A percentile compares a stretch with the other conserved stretches of the same genome.
phyloP scores from a whole-genome alignment of 2,329 filamentous ascomycete species.

The Epichloe gansuensis region DNA sequence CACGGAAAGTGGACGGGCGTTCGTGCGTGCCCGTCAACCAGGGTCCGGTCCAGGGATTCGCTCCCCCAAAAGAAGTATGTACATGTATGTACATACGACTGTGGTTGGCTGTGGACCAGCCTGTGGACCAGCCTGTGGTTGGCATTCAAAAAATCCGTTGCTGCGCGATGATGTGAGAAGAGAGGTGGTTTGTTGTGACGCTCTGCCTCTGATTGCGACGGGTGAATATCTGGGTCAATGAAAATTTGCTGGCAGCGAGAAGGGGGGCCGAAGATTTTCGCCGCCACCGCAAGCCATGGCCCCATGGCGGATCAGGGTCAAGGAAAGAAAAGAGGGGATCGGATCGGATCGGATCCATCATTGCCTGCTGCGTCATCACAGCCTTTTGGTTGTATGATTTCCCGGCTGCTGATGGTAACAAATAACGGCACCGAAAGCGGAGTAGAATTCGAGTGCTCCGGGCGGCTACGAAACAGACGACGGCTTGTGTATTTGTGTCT shows the following conservation, averaged over 20 bases:
- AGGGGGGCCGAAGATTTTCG: background rate
- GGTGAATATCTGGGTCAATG: background rate
- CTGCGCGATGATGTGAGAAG: no score
- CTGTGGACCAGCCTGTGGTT: no score
- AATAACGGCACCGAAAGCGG: no score
- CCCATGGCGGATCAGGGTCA: background rate
- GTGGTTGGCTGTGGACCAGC: no score
- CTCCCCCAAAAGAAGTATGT: no score
- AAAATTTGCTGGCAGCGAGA: background rate
- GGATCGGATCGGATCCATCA: no score
- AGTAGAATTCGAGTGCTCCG: no score
- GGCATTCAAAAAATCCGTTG: no score
- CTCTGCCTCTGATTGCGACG: background rate
- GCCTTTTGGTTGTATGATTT: background rate
- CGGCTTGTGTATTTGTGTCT: no score
- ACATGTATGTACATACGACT: no score
- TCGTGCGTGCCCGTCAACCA: background rate
- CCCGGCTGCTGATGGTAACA: background rate
- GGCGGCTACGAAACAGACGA: no score
- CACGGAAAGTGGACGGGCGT: constrained; percentile 1
- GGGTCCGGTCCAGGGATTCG: background rate
- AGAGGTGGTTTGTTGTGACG: no score
- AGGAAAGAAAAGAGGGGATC: background rate
- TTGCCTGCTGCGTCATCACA: background rate
- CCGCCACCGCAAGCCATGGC: background rate